phyloP scores from a whole-genome alignment of 441 rosid genomes.

The Erodium texanum region DNA sequence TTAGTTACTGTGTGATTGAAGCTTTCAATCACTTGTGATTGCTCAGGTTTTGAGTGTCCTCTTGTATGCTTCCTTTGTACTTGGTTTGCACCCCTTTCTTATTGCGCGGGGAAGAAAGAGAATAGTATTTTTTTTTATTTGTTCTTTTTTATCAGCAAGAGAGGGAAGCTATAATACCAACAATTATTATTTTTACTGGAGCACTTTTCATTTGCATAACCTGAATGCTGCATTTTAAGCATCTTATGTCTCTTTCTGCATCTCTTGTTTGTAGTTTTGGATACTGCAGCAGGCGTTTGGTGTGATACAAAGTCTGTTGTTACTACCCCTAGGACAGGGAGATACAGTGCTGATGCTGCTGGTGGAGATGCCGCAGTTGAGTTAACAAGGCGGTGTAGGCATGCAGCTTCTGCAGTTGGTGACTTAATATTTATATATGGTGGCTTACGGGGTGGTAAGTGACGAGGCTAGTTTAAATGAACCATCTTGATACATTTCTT shows the following conservation, averaged over 20 bases:
- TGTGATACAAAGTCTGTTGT: constrained; percentile 98
- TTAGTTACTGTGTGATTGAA: background rate
- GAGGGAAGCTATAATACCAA: background rate
- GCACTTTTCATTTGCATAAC: background rate
- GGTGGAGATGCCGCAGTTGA: constrained; percentile 97
- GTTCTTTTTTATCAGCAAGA: background rate
- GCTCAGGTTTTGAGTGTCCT: background rate
- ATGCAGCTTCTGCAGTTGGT: constrained; percentile 98
- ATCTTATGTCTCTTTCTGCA: constrained; percentile 4
- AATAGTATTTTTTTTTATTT: too few relatives aligned
- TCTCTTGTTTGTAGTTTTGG: constrained; percentile 56
- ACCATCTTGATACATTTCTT: background rate
- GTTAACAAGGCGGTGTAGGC: constrained; percentile 98
- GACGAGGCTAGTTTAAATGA: background rate
- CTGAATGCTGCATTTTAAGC: constrained; percentile 7
- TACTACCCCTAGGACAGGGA: constrained; percentile 88
- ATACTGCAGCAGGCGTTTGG: constrained; percentile 99
- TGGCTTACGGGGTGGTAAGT: constrained; percentile 97
- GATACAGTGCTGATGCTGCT: constrained; percentile 93
- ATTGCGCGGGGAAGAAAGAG: background rate
- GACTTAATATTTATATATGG: constrained; percentile 94
- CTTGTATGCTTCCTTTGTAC: background rate
- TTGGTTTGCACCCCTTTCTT: background rate
- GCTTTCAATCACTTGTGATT: background rate
- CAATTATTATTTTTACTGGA: background rate